These are phyloP conservation scores for Paratrypanosoma confusum DNA, from an alignment of 208 protist species.

Conservation along the genomic window DNA sequence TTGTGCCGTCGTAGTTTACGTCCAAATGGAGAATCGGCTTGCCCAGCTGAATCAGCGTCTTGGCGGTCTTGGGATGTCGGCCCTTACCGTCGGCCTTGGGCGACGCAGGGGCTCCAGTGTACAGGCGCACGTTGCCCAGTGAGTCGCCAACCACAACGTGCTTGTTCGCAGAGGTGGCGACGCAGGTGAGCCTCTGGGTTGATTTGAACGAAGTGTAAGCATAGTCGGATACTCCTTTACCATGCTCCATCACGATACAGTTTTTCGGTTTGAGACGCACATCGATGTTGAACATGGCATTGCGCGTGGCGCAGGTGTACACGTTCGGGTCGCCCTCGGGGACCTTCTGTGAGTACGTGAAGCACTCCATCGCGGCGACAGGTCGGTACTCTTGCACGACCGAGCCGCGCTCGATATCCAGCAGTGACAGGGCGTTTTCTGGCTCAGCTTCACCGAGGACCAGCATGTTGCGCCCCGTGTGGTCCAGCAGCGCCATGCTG, in stretches of 20 bases:
- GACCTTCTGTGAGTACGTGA: slow-evolving; percentile 37
- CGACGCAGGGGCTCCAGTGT: slow-evolving; percentile 39
- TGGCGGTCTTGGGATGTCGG: slow-evolving; percentile 41
- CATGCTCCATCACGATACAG: slow-evolving; percentile 30
- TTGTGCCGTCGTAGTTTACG: slow-evolving; percentile 43
- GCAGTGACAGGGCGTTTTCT: slow-evolving; percentile 16
- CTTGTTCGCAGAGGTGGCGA: slow-evolving; percentile 37
- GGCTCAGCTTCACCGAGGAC: slow-evolving; percentile 22
- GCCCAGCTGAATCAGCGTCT: slow-evolving; percentile 43
- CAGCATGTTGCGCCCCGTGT: slow-evolving; percentile 30
- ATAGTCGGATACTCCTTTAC: slow-evolving; percentile 26
- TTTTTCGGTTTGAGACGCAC: slow-evolving; percentile 36
- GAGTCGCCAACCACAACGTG: slow-evolving; percentile 48
- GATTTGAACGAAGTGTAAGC: slow-evolving; percentile 11
- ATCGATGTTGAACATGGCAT: slow-evolving; percentile 59
- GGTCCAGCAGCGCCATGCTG: slow-evolving; percentile 28
- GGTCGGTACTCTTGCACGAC: slow-evolving; percentile 39
- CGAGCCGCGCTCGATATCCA: slow-evolving; percentile 33
- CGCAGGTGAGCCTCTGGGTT: slow-evolving; percentile 29
- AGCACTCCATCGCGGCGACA: slow-evolving; percentile 3
- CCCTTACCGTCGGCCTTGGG: slow-evolving; percentile 22
- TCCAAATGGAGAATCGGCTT: slow-evolving; percentile 39
- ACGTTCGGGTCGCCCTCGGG: slow-evolving; percentile 18
- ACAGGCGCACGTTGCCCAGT: slow-evolving; percentile 44
- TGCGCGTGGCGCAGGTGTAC: slow-evolving; percentile 35